These are phyloP conservation scores for Fusarium tanahbumbuense DNA, from an alignment of 2,329 filamentous ascomycete genomes.

Conservation along the genomic window DNA sequence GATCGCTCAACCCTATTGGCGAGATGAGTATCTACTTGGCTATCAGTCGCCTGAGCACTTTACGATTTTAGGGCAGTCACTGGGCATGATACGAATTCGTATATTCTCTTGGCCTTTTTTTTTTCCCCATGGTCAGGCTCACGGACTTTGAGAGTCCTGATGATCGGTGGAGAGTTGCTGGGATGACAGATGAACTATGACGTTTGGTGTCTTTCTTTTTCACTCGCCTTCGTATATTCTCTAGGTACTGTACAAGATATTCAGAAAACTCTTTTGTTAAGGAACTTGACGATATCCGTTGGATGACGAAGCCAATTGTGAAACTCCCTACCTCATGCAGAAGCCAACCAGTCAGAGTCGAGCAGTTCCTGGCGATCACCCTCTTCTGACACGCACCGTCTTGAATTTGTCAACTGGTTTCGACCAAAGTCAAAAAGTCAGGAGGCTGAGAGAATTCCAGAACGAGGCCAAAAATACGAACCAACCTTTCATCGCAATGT, in stretches of 20 bases:
- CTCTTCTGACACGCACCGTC: constrained; percentile 34
- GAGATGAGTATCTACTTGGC: constrained; percentile 29
- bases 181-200: constrained; percentile 22
- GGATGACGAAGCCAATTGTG: constrained; percentile 30
- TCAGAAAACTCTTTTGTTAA: neutral
- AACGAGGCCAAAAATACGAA: constrained; percentile 16
- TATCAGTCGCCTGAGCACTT: constrained; percentile 9
- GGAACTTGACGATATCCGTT: neutral
- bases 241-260: neutral
- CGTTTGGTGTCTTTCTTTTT: constrained; percentile 12
- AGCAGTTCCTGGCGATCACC: constrained; percentile 35
- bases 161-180: constrained; percentile 30
- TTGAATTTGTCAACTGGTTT: constrained; percentile 25
- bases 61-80: neutral
- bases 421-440: neutral
- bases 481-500: constrained; percentile 10
- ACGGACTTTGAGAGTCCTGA: constrained; percentile 13
- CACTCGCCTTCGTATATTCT: constrained; percentile 1
- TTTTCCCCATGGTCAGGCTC: neutral
- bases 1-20: constrained; percentile 7
- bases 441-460: constrained; percentile 20
- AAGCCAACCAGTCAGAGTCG: constrained; percentile 25
- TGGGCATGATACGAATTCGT: constrained; percentile 26
- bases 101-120: constrained; percentile 16
- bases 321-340: constrained; percentile 30